Conservation (phyloP, 805 yeast species). For the Lipomyces yamadae region DNA sequence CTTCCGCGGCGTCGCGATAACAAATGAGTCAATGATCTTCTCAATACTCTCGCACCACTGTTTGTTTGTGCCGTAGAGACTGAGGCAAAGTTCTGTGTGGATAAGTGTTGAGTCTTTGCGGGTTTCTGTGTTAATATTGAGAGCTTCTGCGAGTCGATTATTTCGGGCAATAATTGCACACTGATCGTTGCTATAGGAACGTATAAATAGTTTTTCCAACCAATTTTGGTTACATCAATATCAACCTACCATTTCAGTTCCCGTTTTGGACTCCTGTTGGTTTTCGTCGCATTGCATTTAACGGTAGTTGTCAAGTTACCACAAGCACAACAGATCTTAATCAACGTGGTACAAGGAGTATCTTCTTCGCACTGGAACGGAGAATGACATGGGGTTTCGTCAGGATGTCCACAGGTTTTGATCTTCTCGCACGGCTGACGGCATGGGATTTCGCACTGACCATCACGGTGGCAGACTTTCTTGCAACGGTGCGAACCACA, state of each 20-base stretch:
- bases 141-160: constrained; percentile 64
- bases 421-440: constrained; percentile 61
- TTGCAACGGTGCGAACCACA: constrained; percentile 60
- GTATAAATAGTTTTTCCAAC: background rate
- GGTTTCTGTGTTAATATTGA: constrained; percentile 49
- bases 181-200: constrained; percentile 54
- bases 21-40: constrained; percentile 55
- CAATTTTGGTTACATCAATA: background rate
- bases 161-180: constrained; percentile 69
- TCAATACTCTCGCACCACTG: constrained; percentile 75
- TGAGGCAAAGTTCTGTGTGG: constrained; percentile 55
- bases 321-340: constrained; percentile 65
- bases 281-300: constrained; percentile 59
- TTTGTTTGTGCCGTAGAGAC: constrained; percentile 58
- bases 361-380: constrained; percentile 52
- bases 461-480: constrained; percentile 61
- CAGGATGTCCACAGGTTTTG: constrained; percentile 68
- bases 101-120: constrained; percentile 40
- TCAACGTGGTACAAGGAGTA: constrained; percentile 55
- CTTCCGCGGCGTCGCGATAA: constrained; percentile 45
- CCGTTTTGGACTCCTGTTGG: constrained; percentile 47
- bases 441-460: constrained; percentile 67
- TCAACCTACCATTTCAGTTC: constrained; percentile 54
- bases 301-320: constrained; percentile 57
- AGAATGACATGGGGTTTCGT: constrained; percentile 68